Conservation (phyloP, 148 eudicot species). For the Silene uniflora region DNA sequence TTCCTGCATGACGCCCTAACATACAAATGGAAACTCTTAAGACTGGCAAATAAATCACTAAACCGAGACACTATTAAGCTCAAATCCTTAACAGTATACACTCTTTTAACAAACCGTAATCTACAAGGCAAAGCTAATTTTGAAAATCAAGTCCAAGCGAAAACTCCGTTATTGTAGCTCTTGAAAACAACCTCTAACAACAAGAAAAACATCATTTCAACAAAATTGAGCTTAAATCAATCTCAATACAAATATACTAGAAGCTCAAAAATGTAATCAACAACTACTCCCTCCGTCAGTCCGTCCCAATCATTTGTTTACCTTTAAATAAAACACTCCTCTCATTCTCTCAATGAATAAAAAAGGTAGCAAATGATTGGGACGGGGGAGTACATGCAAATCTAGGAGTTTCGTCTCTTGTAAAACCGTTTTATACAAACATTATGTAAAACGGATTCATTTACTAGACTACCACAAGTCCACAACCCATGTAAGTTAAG, state of each 20-base stretch:
- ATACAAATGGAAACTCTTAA: background rate
- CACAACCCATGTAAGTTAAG: too few relatives aligned
- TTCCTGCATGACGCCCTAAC: slow-evolving; percentile 55
- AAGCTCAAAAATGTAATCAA: background rate
- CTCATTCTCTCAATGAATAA: too few relatives aligned
- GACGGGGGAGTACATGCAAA: too few relatives aligned
- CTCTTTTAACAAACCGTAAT: background rate
- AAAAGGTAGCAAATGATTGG: too few relatives aligned
- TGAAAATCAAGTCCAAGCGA: background rate
- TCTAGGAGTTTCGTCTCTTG: too few relatives aligned
- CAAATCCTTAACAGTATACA: background rate
- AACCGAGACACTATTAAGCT: background rate
- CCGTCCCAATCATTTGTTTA: too few relatives aligned
- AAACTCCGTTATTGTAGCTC: background rate
- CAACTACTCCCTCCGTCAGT: background rate
- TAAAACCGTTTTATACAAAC: too few relatives aligned
- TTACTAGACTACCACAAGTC: too few relatives aligned
- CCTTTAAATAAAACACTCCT: too few relatives aligned
- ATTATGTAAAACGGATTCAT: too few relatives aligned
- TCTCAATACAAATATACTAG: too few relatives aligned
- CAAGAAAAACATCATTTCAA: background rate
- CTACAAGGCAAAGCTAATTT: background rate
- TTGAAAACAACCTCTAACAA: slow-evolving; percentile 1
- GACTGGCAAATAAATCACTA: too few relatives aligned
- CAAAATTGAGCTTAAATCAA: background rate